Conservation (phyloP, 352 stramenopile species). For the Phytophthora colocasiae region DNA sequence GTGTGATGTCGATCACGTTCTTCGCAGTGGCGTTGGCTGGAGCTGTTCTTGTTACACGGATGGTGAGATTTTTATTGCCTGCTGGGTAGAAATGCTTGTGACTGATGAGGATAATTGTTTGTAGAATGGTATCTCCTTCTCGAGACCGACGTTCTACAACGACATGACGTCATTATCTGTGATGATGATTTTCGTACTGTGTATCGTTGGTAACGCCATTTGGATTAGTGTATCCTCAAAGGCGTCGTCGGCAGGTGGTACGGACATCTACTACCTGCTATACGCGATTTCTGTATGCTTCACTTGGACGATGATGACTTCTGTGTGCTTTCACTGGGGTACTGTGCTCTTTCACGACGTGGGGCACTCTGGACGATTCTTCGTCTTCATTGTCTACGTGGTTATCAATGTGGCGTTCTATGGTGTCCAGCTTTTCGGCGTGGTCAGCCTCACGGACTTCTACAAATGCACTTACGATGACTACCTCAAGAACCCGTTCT, state of each 20-base stretch:
- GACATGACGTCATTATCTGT: conserved; percentile 85
- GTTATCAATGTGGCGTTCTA: conserved; percentile 76
- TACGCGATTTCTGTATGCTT: conserved; percentile 73
- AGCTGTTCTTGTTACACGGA: conserved; percentile 80
- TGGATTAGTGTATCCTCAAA: conserved; percentile 82
- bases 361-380: conserved; percentile 55
- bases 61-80: conserved; percentile 48
- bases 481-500: conserved; percentile 87
- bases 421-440: conserved; percentile 64
- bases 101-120: conserved; percentile 15
- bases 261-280: conserved; percentile 80
- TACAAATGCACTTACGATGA: conserved; percentile 90
- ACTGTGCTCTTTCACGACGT: conserved; percentile 77
- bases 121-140: conserved; percentile 86
- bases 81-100: not conserved
- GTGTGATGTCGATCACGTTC: conserved; percentile 87
- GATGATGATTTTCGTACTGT: conserved; percentile 74
- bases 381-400: conserved; percentile 68
- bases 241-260: conserved; percentile 46
- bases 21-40: conserved; percentile 79
- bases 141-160: conserved; percentile 80
- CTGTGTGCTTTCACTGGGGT: conserved; percentile 87
- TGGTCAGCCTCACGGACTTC: conserved; percentile 79
- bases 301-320: conserved; percentile 89
- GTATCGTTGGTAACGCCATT: conserved; percentile 81